A percentile compares a stretch with the other conserved stretches of the same genome.
Conservation (phyloP, 2,329 filamentous ascomycete genomes). For the Nemania abortiva region DNA sequence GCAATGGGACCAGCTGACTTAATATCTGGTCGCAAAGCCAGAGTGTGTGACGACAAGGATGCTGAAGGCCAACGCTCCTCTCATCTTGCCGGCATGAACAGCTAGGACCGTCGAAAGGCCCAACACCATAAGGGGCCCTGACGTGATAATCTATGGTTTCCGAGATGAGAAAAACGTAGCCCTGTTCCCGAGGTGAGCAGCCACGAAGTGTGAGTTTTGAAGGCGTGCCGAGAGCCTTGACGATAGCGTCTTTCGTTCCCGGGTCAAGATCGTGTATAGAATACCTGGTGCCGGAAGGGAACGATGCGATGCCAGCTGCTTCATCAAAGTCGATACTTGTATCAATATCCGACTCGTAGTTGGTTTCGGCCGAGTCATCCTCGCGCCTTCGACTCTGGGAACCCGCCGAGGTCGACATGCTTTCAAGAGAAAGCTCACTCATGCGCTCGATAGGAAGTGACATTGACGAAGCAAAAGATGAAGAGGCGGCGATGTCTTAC, state of each 20-base stretch:
- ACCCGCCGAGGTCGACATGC: constrained; percentile 55
- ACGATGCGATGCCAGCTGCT: constrained; percentile 52
- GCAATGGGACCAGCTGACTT: constrained; percentile 60
- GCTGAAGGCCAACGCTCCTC: constrained; percentile 41
- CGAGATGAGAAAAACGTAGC: constrained; percentile 68
- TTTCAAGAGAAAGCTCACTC: constrained; percentile 57
- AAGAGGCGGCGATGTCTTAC: constrained; percentile 35
- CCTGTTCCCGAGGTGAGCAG: constrained; percentile 61
- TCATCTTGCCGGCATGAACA: constrained; percentile 60
- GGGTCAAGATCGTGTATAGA: constrained; percentile 51
- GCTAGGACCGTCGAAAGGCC: constrained; percentile 56
- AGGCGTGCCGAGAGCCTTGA: constrained; percentile 61
- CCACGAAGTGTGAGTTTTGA: constrained; percentile 64
- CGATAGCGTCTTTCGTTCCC: constrained; percentile 55
- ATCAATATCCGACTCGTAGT: constrained; percentile 46
- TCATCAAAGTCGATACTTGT: constrained; percentile 53
- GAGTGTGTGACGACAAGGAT: constrained; percentile 62
- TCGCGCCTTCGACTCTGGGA: constrained; percentile 49
- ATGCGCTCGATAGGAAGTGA: constrained; percentile 52
- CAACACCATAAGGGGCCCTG: constrained; percentile 59
- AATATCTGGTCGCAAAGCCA: constrained; percentile 68
- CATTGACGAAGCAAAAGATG: constrained; percentile 50
- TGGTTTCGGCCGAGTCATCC: constrained; percentile 40
- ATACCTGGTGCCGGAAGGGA: constrained; percentile 54
- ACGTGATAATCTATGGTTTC: constrained; percentile 66